A percentile compares a stretch with the other conserved stretches of the same genome.
Evolutionary conservation across 371 early-diverging fungal species (phyloP).

Genomic region (Lichtheimia hyalospora): DNA sequence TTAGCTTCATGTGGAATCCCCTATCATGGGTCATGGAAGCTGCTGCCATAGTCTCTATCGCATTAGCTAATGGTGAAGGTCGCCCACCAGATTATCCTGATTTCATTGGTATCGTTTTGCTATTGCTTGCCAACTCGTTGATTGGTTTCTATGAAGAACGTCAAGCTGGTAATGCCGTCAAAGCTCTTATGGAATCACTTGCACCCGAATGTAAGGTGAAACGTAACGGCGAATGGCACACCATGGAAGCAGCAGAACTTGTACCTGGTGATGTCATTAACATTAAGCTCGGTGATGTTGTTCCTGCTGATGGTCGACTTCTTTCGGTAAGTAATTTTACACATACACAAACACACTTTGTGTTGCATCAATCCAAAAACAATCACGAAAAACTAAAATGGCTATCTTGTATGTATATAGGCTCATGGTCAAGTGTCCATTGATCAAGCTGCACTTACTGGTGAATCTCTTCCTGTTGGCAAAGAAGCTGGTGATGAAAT

Average conservation of each 20-base stretch:
- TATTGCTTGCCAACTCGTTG: conserved; percentile 79
- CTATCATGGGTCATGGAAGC: conserved; percentile 83
- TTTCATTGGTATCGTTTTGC: conserved; percentile 79
- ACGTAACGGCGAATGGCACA: conserved; percentile 58
- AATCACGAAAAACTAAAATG: too few species aligned
- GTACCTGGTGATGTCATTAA: conserved; percentile 80
- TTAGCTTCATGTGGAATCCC: conserved; percentile 86
- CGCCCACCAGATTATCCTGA: conserved; percentile 79
- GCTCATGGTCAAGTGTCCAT: conserved; percentile 51
- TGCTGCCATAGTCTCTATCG: conserved; percentile 73
- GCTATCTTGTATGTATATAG: conserved; percentile 1
- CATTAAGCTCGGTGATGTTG: conserved; percentile 77
- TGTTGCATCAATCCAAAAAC: conserved; percentile 6
- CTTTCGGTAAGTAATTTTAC: conserved; percentile 24
- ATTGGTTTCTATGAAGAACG: conserved; percentile 89
- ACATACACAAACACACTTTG: neutral
- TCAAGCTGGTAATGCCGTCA: conserved; percentile 75
- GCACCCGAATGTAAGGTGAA: conserved; percentile 75
- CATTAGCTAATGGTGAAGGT: conserved; percentile 67
- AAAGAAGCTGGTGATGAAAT: conserved; percentile 75
- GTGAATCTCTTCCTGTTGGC: conserved; percentile 75
- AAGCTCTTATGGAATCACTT: conserved; percentile 74
- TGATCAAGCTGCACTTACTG: conserved; percentile 87
- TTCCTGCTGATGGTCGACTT: conserved; percentile 77
- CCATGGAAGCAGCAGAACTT: conserved; percentile 56